These are phyloP conservation scores for Geotrichum carabidarum DNA, from an alignment of 1,139 yeast genomes.

Conservation along the genomic window DNA sequence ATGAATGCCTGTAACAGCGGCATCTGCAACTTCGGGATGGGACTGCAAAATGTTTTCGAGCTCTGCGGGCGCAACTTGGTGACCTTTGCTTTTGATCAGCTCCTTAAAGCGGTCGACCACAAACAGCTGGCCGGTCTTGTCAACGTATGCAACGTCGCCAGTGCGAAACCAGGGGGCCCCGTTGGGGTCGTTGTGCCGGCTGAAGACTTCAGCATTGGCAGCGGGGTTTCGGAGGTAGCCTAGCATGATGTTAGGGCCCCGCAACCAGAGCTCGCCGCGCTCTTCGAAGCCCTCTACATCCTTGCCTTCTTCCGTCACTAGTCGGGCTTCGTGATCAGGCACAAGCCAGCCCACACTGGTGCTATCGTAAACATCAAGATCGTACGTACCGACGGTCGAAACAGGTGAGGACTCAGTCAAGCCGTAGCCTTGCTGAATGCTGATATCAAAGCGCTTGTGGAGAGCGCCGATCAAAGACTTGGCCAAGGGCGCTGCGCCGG, in stretches of 20 bases:
- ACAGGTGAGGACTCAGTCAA: conserved; percentile 48
- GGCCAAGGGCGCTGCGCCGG: conserved; percentile 42
- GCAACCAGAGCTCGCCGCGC: conserved; percentile 56
- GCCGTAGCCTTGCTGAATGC: conserved; percentile 62
- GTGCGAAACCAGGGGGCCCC: conserved; percentile 64
- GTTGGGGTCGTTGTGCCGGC: conserved; percentile 28
- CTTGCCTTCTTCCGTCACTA: conserved; percentile 43
- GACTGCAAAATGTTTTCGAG: conserved; percentile 61
- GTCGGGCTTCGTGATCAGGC: conserved; percentile 43
- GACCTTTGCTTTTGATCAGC: conserved; percentile 78
- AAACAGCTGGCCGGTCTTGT: conserved; percentile 48
- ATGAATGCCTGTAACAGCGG: conserved; percentile 37
- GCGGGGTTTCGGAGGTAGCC: conserved; percentile 56
- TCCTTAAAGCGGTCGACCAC: conserved; percentile 76
- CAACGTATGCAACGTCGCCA: conserved; percentile 67
- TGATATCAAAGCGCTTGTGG: conserved; percentile 23
- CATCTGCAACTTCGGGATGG: conserved; percentile 34
- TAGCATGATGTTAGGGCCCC: conserved; percentile 65
- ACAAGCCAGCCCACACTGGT: conserved; percentile 46
- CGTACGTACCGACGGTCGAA: conserved; percentile 25
- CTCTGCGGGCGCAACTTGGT: conserved; percentile 77
- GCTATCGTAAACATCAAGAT: conserved; percentile 22
- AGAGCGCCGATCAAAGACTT: conserved; percentile 29
- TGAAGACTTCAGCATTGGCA: conserved; percentile 50
- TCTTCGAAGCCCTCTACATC: conserved; percentile 53